Conservation (phyloP, 257 asterid species). For the Plectranthus barbatus region DNA sequence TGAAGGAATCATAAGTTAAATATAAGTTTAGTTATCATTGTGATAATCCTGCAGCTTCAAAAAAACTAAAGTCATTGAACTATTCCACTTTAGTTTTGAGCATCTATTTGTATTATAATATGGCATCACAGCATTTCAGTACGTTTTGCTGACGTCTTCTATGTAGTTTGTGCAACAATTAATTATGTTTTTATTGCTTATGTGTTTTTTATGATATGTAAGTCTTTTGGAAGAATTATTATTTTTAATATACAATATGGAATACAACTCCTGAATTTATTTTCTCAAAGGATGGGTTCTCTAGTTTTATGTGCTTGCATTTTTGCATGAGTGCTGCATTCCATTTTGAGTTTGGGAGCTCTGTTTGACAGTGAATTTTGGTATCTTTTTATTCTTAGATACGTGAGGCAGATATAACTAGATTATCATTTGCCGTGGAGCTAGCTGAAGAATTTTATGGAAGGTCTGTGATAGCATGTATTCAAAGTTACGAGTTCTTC, state of each 20-base stretch:
- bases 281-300: neutral
- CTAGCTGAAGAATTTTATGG: slow-evolving; percentile 99
- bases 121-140: neutral
- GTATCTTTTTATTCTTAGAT: slow-evolving; percentile 42
- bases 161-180: neutral
- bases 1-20: neutral
- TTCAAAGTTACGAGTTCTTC: neutral
- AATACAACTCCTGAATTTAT: neutral
- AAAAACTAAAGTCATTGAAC: too few relatives aligned
- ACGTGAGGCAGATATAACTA: slow-evolving; percentile 98
- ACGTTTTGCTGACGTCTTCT: neutral
- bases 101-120: neutral
- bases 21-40: neutral
- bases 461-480: slow-evolving; percentile 44
- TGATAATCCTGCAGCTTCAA: neutral
- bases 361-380: slow-evolving; percentile 3
- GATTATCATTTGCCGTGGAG: slow-evolving; percentile 93
- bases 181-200: too few relatives aligned
- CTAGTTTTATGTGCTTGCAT: neutral
- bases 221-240: neutral
- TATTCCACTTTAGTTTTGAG: neutral
- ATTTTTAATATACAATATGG: neutral
- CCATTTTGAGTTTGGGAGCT: neutral
- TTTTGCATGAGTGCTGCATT: neutral
- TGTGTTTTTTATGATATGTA: neutral